Evolutionary conservation across 306 rosid genomes (phyloP).

Genomic region (Prosopis cineraria): DNA sequence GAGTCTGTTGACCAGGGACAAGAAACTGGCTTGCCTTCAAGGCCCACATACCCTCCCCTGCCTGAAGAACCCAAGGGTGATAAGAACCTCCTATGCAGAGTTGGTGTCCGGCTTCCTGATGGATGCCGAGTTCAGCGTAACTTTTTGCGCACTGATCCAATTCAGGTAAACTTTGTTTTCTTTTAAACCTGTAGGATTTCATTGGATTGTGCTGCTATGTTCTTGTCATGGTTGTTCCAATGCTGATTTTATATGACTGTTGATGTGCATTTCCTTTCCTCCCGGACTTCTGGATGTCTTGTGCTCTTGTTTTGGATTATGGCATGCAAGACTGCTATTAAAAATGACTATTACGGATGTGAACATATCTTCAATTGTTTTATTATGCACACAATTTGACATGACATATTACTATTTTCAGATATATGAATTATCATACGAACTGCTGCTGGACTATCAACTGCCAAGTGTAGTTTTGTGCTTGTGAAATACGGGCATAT

Average conservation of each 20-base stretch:
- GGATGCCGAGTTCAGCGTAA: slow-evolving; percentile 87
- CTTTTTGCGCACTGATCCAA: slow-evolving; percentile 73
- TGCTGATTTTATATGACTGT: slow-evolving; percentile 8
- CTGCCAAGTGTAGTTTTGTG: background rate
- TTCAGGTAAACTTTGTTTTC: slow-evolving; percentile 58
- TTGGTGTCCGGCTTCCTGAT: slow-evolving; percentile 89
- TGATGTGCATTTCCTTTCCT: background rate
- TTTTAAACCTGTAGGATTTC: slow-evolving; percentile 8
- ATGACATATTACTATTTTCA: background rate
- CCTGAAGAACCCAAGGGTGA: slow-evolving; percentile 93
- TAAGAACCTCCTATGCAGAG: slow-evolving; percentile 71
- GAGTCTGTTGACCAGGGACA: slow-evolving; percentile 39
- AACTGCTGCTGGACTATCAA: background rate
- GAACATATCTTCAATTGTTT: background rate
- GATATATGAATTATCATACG: background rate
- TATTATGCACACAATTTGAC: background rate
- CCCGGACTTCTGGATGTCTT: background rate
- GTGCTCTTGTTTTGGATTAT: slow-evolving; percentile 21
- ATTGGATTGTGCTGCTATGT: background rate
- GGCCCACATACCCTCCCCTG: slow-evolving; percentile 67
- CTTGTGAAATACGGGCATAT: background rate
- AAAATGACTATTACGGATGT: slow-evolving; percentile 11
- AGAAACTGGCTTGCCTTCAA: slow-evolving; percentile 47
- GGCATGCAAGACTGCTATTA: slow-evolving; percentile 6
- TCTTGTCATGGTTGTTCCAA: background rate